Evolutionary conservation across 495 filamentous ascomycete genomes (phyloP), one percentile per base, ranked within the genome.

Genomic region (Neurospora sp.): DNA sequence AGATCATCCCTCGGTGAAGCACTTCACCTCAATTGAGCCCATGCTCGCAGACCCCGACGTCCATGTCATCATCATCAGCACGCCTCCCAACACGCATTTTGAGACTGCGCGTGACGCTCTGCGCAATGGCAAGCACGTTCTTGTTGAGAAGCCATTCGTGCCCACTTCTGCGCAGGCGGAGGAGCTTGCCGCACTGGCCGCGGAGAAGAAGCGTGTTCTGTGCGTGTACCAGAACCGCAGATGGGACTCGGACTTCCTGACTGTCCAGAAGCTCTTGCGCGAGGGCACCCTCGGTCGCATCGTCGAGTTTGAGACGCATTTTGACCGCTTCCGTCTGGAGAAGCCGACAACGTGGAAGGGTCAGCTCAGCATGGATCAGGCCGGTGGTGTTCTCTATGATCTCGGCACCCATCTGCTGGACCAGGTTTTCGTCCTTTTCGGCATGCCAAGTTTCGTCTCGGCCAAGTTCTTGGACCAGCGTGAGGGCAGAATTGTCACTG

Each of bases 101-200:
- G 73, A 79, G 7, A 83, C 94, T 59, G 83, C 87, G 6, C 90
- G 90, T 78, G 78, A 88, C 43, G 90, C 92, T 3, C 84, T 98
- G 19, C 86, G 90, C 77, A 85, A 86, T 19, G 91, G 92, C 69
- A 97, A 97, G 82, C 89, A 97, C 80, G 92, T 96, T 31, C 85
- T 97, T 36, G 90, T 93, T 48, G 94, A 97, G 83, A 98, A 98
- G 83, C 94, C 94, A 0, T 94, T 97, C 80, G 91, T 92, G 9
- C 89, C 92, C 13, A 92, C 90, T 5, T 83, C 86, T 19, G 81
- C 86, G 71, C 91, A 98, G 82, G 93, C 93, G 11, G 84, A 90
- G 45, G 84, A 90, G 75, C 88, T 98, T 3, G 85, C 92, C 70
- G 82, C 80, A 5, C 81, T 96, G 15, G 89, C 94, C 2, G 82